phyloP scores from a whole-genome alignment of 2,329 filamentous ascomycete species.

The Monilinia aucupariae region DNA sequence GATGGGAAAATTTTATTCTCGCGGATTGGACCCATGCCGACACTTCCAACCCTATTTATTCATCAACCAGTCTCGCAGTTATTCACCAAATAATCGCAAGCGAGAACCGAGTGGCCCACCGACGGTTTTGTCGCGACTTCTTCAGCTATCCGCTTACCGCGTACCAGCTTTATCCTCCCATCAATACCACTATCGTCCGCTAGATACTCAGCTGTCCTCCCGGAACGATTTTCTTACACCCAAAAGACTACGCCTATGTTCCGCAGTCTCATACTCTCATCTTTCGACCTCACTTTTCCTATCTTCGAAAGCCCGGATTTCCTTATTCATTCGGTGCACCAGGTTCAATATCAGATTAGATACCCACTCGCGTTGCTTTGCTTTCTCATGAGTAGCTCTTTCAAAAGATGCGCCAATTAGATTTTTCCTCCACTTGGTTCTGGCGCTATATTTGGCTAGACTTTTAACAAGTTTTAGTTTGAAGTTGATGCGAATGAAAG shows the following conservation, averaged over 20 bases:
- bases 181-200: background rate
- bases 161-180: too few relatives aligned
- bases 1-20: background rate
- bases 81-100: background rate
- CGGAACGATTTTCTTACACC: background rate
- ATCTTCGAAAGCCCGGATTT: background rate
- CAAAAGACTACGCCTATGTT: background rate
- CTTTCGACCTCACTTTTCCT: background rate
- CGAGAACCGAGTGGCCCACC: background rate
- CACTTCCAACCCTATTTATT: background rate
- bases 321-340: background rate
- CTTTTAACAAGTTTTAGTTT: background rate
- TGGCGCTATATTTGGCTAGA: background rate
- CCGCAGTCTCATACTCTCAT: background rate
- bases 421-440: background rate
- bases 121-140: background rate
- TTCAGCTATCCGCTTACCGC: background rate
- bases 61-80: background rate
- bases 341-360: background rate
- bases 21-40: background rate
- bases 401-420: background rate
- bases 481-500: slow-evolving; percentile 23
- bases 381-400: background rate
- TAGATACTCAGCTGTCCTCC: too few relatives aligned
- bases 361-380: background rate